These are phyloP conservation scores for Neoboletus magnificus DNA, from an alignment of 768 basidiomycete species.

Conservation along the genomic window DNA sequence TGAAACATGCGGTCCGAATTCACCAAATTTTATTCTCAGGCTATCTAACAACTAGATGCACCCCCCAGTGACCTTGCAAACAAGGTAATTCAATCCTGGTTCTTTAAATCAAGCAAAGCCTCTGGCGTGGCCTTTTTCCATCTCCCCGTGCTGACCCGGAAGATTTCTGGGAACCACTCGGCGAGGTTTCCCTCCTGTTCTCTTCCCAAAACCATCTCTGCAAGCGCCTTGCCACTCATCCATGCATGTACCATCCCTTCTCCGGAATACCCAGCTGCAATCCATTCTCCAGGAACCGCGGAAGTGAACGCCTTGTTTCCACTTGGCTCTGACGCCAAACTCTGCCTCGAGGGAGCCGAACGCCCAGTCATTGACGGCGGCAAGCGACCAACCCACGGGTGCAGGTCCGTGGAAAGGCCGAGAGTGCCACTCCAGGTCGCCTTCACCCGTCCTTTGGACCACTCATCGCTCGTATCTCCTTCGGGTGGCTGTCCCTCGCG, in stretches of 20 bases:
- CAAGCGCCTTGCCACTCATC: slow-evolving; percentile 60
- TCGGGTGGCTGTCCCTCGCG: slow-evolving; percentile 24
- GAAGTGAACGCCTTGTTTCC: not conserved
- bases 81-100: not conserved
- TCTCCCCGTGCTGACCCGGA: slow-evolving; percentile 46
- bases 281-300: slow-evolving; percentile 61
- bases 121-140: slow-evolving; percentile 51
- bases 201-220: slow-evolving; percentile 52
- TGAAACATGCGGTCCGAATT: not conserved
- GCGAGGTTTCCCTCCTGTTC: slow-evolving; percentile 25
- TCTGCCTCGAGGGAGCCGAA: slow-evolving; percentile 11
- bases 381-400: slow-evolving; percentile 73
- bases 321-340: not conserved
- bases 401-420: slow-evolving; percentile 55
- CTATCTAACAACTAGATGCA: not conserved
- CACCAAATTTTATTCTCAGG: not conserved
- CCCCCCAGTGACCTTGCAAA: too few species aligned
- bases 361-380: slow-evolving; percentile 48
- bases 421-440: slow-evolving; percentile 64
- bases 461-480: slow-evolving; percentile 14
- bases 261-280: slow-evolving; percentile 66
- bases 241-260: slow-evolving; percentile 76
- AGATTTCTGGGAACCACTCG: slow-evolving; percentile 50
- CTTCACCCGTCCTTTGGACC: slow-evolving; percentile 48
- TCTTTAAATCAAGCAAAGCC: slow-evolving; percentile 32